Conservation (phyloP, 192 early-diverging fungal genomes). For the Gonapodya sp. region DNA sequence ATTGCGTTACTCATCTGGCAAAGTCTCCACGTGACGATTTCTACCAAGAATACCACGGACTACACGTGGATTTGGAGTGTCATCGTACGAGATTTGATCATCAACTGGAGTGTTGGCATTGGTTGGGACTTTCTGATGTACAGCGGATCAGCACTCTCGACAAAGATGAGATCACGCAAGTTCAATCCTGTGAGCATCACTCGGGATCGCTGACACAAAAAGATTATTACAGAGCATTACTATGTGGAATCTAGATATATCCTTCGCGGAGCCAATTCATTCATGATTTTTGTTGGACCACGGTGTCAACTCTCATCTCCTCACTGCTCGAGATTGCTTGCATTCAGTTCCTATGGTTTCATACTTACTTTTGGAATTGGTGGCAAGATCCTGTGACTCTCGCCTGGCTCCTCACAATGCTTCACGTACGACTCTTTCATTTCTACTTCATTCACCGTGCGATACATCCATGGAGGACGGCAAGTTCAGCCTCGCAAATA, state of each 20-base stretch:
- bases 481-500: too few species aligned
- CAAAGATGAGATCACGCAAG: too few species aligned
- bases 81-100: neutral
- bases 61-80: neutral
- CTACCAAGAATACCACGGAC: too few species aligned
- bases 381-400: neutral
- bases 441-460: neutral
- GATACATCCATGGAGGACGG: neutral
- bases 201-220: neutral
- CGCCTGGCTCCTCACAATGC: neutral
- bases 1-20: too few species aligned
- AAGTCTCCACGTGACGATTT: too few species aligned
- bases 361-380: neutral
- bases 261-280: neutral
- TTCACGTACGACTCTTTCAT: neutral
- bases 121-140: neutral
- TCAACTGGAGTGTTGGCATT: neutral
- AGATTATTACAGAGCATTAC: neutral
- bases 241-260: neutral
- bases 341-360: neutral
- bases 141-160: too few species aligned
- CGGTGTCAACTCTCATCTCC: neutral
- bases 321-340: neutral
- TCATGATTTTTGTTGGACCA: neutral
- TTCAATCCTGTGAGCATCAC: too few species aligned